These are phyloP conservation scores for Aspergillus carlsbadensis DNA, from an alignment of 495 filamentous ascomycete genomes.

Conservation along the genomic window DNA sequence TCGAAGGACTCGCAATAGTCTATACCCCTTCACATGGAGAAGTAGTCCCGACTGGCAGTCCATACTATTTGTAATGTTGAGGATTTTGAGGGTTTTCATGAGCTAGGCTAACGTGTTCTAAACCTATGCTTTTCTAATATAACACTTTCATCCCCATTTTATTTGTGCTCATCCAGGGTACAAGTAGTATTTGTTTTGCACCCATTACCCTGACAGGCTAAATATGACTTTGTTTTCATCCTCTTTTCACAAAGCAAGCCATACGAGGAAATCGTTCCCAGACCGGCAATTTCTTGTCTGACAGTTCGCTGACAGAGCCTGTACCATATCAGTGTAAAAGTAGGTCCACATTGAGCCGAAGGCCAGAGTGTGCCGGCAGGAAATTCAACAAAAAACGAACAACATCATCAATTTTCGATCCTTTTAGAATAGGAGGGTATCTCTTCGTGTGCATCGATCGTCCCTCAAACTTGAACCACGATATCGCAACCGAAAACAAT, in stretches of 20 bases:
- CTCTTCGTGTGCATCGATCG: slow-evolving; percentile 41
- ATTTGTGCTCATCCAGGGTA: neutral
- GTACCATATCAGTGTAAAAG: slow-evolving; percentile 2
- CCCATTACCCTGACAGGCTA: neutral
- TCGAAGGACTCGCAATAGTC: neutral
- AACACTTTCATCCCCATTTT: neutral
- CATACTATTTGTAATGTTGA: neutral
- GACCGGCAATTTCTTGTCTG: no score
- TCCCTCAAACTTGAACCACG: slow-evolving; percentile 25
- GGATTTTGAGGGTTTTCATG: neutral
- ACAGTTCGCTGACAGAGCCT: neutral
- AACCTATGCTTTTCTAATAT: slow-evolving; percentile 6
- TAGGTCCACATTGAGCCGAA: neutral
- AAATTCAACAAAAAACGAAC: slow-evolving; percentile 13
- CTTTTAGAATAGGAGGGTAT: slow-evolving; percentile 38
- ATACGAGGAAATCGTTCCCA: neutral
- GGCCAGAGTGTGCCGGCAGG: neutral
- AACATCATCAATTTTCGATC: slow-evolving; percentile 16
- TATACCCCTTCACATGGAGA: no score
- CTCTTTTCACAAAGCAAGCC: neutral
- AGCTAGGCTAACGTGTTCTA: slow-evolving; percentile 12
- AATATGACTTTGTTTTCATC: neutral
- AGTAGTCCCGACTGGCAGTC: no score
- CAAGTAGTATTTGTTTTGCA: slow-evolving; percentile 4
- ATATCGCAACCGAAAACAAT: slow-evolving; percentile 21